Percentiles rank a stretch among this genome's conserved stretches.
Evolutionary conservation across 345 rosid genomes (phyloP).

Genomic region (Gossypium herbaceum): DNA sequence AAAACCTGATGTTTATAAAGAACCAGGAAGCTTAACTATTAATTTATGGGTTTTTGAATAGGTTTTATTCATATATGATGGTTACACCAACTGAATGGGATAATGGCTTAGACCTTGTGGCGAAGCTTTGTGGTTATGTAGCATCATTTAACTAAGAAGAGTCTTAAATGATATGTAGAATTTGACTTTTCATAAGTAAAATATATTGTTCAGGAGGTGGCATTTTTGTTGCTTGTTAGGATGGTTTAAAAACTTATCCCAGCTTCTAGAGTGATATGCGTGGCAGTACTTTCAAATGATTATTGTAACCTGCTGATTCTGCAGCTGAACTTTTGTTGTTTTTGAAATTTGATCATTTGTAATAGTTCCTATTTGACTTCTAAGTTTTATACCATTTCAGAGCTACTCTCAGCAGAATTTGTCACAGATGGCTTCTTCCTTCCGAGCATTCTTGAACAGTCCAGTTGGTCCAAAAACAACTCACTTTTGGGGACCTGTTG

Average conservation of each 20-base stretch:
- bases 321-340: background rate
- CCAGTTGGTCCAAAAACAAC: constrained; percentile 85
- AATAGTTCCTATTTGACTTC: background rate
- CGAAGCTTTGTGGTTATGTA: background rate
- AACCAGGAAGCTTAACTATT: constrained; percentile 6
- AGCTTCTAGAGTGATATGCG: background rate
- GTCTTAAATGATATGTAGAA: background rate
- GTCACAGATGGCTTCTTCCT: constrained; percentile 60
- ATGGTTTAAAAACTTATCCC: background rate
- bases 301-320: background rate
- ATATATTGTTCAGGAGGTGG: background rate
- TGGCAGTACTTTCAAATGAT: background rate
- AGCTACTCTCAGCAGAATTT: constrained; percentile 10
- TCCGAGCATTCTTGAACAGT: constrained; percentile 71
- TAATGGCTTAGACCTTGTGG: background rate
- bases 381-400: constrained; percentile 4
- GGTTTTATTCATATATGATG: background rate
- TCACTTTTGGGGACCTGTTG: constrained; percentile 90
- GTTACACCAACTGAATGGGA: background rate
- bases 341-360: background rate
- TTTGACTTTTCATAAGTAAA: background rate
- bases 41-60: background rate
- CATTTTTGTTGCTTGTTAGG: background rate
- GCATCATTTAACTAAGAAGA: background rate
- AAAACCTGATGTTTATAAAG: background rate